A percentile compares a stretch with the other conserved stretches of the same genome.
Conservation (phyloP, 1,139 yeast species). For the Groenewaldozyma sp. region DNA sequence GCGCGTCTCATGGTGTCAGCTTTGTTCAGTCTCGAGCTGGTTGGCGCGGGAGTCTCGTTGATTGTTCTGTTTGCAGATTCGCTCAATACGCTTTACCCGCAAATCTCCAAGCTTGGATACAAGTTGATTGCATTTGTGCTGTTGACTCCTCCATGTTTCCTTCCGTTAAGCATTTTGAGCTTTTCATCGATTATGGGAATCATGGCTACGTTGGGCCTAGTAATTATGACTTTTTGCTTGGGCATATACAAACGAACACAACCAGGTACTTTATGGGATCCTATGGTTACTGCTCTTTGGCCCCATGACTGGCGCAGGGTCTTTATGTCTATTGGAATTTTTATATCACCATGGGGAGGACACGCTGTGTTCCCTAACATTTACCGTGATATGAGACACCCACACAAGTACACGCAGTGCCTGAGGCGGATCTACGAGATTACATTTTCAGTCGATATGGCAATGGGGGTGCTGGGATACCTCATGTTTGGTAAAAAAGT, state of each 20-base stretch:
- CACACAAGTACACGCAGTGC: constrained; percentile 43
- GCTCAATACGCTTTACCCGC: constrained; percentile 55
- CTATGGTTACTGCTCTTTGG: constrained; percentile 37
- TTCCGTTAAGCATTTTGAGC: constrained; percentile 68
- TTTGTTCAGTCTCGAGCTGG: constrained; percentile 64
- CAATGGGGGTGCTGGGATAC: constrained; percentile 75
- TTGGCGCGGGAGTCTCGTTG: constrained; percentile 72
- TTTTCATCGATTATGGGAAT: constrained; percentile 70
- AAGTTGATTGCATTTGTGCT: constrained; percentile 52
- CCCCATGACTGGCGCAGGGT: constrained; percentile 44
- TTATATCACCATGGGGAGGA: constrained; percentile 89
- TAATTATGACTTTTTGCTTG: constrained; percentile 47
- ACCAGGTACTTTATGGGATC: constrained; percentile 61
- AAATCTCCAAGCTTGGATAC: constrained; percentile 38
- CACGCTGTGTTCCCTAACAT: constrained; percentile 80
- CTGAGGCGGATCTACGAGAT: constrained; percentile 51
- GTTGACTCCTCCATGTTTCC: constrained; percentile 52
- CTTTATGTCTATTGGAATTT: constrained; percentile 59
- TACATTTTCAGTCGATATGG: constrained; percentile 59
- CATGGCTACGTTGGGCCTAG: constrained; percentile 55
- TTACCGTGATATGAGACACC: constrained; percentile 76
- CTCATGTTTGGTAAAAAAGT: constrained; percentile 76
- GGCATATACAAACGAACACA: constrained; percentile 45
- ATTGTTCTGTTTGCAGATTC: constrained; percentile 81
- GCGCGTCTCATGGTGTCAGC: constrained; percentile 59